phyloP scores from a whole-genome alignment of 2,329 filamentous ascomycete species.

The Aplosporella prunicola region DNA sequence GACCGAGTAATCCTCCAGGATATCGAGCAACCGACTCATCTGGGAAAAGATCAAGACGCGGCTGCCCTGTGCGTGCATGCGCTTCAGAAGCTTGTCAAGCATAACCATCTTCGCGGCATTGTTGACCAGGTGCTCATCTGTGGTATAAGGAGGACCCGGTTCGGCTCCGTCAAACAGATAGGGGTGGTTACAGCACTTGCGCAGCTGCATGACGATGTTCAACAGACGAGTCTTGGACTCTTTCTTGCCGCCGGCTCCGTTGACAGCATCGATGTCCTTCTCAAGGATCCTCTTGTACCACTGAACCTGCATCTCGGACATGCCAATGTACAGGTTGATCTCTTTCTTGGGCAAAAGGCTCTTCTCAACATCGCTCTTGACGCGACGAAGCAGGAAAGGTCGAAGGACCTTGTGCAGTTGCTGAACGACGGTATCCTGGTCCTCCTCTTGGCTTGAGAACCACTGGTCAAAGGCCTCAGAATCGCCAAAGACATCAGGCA shows the following conservation, averaged over 20 bases:
- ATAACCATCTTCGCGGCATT: constrained; percentile 98
- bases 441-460: constrained; percentile 84
- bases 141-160: constrained; percentile 94
- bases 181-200: constrained; percentile 97
- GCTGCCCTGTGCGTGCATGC: constrained; percentile 78
- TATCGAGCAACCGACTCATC: constrained; percentile 95
- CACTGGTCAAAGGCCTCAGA: constrained; percentile 95
- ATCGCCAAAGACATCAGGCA: constrained; percentile 97
- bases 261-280: constrained; percentile 98
- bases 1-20: constrained; percentile 95
- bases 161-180: constrained; percentile 97
- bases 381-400: constrained; percentile 87
- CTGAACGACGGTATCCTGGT: constrained; percentile 92
- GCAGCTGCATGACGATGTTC: constrained; percentile 98
- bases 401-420: constrained; percentile 88
- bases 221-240: constrained; percentile 95
- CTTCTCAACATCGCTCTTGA: constrained; percentile 97
- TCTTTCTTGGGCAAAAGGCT: constrained; percentile 96
- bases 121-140: constrained; percentile 86
- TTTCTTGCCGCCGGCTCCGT: constrained; percentile 88
- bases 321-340: constrained; percentile 90
- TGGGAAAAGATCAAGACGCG: constrained; percentile 98
- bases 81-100: constrained; percentile 78
- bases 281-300: constrained; percentile 99
- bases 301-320: constrained; percentile 98